These are phyloP conservation scores for Hypoxylon sp. DNA, from an alignment of 2,329 filamentous ascomycete genomes.

Conservation along the genomic window DNA sequence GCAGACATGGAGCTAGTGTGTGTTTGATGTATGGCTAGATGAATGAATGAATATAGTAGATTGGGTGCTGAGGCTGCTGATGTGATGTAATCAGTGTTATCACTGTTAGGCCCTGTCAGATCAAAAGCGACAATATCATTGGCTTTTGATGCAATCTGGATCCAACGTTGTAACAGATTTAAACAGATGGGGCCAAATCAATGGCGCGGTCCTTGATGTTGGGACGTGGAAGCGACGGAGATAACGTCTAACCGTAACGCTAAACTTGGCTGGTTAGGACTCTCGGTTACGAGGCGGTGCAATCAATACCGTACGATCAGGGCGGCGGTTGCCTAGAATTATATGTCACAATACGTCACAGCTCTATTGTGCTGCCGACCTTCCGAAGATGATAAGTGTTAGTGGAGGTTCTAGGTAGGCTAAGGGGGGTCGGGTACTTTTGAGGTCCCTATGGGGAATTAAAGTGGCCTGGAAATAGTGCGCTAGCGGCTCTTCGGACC, in stretches of 20 bases:
- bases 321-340: constrained; percentile 35
- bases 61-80: constrained; percentile 14
- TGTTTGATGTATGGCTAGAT: constrained; percentile 8
- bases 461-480: background rate
- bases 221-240: constrained; percentile 9
- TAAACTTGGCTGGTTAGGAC: constrained; percentile 19
- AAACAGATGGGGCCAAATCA: constrained; percentile 25
- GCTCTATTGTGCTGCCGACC: constrained; percentile 34
- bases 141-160: constrained; percentile 13
- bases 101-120: constrained; percentile 17
- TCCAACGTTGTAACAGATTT: constrained; percentile 22
- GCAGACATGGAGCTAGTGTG: constrained; percentile 70
- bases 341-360: constrained; percentile 16
- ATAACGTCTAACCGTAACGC: constrained; percentile 1
- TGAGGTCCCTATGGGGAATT: background rate
- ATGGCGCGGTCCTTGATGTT: constrained; percentile 6
- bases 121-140: constrained; percentile 23
- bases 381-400: constrained; percentile 27
- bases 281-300: constrained; percentile 33
- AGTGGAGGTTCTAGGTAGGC: background rate
- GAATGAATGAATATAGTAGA: background rate
- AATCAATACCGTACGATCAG: constrained; percentile 25
- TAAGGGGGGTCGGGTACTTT: background rate
- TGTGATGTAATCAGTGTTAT: constrained; percentile 35
- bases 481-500: background rate